These are phyloP conservation scores for Phytopythium delawarense DNA, from an alignment of 352 stramenopile genomes.

Conservation along the genomic window DNA sequence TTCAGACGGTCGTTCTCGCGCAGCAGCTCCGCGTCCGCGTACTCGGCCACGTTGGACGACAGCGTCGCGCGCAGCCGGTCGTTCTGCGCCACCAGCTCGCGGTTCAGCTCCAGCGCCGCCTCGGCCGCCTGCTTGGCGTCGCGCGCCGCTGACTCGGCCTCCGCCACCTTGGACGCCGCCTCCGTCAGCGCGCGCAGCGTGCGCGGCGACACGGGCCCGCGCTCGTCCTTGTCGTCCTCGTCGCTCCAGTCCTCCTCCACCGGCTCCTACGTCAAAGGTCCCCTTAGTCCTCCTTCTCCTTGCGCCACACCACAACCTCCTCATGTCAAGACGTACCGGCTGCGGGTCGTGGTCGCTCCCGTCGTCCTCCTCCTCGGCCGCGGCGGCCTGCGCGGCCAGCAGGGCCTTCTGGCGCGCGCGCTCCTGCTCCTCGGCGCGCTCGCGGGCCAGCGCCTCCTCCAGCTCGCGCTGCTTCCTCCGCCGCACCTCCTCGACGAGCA, in stretches of 20 bases:
- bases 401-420: slow-evolving; percentile 34
- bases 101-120: slow-evolving; percentile 54
- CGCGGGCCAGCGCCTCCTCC: slow-evolving; percentile 19
- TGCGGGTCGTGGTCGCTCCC: slow-evolving; percentile 25
- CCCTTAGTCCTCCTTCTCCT: slow-evolving; percentile 41
- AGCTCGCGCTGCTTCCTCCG: slow-evolving; percentile 28
- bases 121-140: slow-evolving; percentile 68
- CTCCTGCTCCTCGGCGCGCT: slow-evolving; percentile 32
- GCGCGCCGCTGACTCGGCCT: slow-evolving; percentile 63
- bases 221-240: slow-evolving; percentile 56
- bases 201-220: slow-evolving; percentile 50
- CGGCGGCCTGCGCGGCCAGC: slow-evolving; percentile 29
- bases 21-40: slow-evolving; percentile 58
- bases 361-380: slow-evolving; percentile 26
- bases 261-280: slow-evolving; percentile 63
- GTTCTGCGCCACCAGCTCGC: slow-evolving; percentile 56
- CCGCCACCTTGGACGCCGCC: slow-evolving; percentile 66
- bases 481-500: slow-evolving; percentile 42
- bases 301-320: not conserved
- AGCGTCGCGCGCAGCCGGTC: slow-evolving; percentile 57
- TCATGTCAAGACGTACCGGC: slow-evolving; percentile 39
- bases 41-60: slow-evolving; percentile 65
- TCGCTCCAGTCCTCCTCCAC: slow-evolving; percentile 82
- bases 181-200: slow-evolving; percentile 65
- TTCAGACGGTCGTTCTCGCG: slow-evolving; percentile 71